Base-by-base conservation (phyloP, 1,284 basidiomycete genomes). In the Rhodofomes roseus region DNA sequence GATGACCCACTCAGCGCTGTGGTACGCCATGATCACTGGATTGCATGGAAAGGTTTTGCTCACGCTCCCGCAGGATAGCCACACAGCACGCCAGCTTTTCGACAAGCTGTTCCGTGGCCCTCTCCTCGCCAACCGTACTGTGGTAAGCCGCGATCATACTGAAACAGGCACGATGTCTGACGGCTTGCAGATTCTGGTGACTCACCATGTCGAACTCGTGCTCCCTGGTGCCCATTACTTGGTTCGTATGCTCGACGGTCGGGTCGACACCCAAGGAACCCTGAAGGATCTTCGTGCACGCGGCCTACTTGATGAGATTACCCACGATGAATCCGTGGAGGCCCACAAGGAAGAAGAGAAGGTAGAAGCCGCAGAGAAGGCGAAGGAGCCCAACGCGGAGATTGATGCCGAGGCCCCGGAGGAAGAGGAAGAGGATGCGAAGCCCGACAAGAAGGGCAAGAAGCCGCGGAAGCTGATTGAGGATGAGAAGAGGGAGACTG, bases 1-100 rank as follows among this genome's bases (percentile, higher is more conserved):
- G 87, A 93, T 66, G 90, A 92, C 67, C 88, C 87, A 16, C 73
- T 92, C 22, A 87, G 85, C 66, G 86, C 86, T 6, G 85, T 89
- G 46, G 85, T 85, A 74, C 43, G 83, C 76, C 20, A 14, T n/a
- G 29, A 1, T 2, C 16, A 4, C 39, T 29, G 37, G n/a, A 29
- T 12, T 43, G 7, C 12, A 41, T 27, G n/a, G 1, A 18, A 37
- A 11, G 7, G 14, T 4, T 9, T 18, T 4, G 7, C 12, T 16
- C n/a, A 39, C 52, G 31, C 14, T 16, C 25, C 22, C 65, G 56
- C 65, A 89, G 81, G 90, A 92, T 66, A 89, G 86, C 64, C 87
- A 90, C 71, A 92, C 89, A 0, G 82, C 89, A 2, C 80, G 87
- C 9, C 81, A 84, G 69, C 72, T 93, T 29, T 88, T 82, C 60